phyloP scores from a whole-genome alignment of 805 yeast species.

The Sungouiozyma ichnusensis region DNA sequence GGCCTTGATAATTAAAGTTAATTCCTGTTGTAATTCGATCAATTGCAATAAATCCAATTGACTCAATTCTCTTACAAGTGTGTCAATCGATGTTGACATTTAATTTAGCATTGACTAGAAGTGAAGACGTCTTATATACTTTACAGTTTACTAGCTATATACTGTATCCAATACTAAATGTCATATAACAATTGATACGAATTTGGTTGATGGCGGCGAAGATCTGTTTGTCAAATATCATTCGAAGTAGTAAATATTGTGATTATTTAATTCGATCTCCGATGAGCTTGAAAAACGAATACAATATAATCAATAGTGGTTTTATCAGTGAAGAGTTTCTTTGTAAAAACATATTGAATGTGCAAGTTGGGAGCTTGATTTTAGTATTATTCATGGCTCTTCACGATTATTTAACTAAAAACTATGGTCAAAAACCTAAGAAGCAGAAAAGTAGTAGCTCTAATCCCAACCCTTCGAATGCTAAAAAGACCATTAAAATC shows the following conservation, averaged over 20 bases:
- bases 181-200: no score
- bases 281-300: constrained; percentile 1
- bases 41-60: background rate
- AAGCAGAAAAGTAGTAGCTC: constrained; percentile 21
- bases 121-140: background rate
- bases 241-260: background rate
- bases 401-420: constrained; percentile 37
- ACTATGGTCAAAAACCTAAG: constrained; percentile 29
- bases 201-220: no score
- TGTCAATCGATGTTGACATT: background rate
- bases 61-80: background rate
- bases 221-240: background rate
- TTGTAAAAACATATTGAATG: no score
- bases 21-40: background rate
- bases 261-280: background rate
- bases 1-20: background rate
- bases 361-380: no score
- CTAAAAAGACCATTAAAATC: constrained; percentile 5
- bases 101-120: background rate
- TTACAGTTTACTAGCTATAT: no score
- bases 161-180: no score
- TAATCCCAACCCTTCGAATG: constrained; percentile 2
- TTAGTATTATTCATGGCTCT: no score
- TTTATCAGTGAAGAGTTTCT: no score
- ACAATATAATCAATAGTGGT: no score